These are phyloP conservation scores for Fusarium sp. DNA, from an alignment of 2,329 filamentous ascomycete genomes.

Conservation along the genomic window DNA sequence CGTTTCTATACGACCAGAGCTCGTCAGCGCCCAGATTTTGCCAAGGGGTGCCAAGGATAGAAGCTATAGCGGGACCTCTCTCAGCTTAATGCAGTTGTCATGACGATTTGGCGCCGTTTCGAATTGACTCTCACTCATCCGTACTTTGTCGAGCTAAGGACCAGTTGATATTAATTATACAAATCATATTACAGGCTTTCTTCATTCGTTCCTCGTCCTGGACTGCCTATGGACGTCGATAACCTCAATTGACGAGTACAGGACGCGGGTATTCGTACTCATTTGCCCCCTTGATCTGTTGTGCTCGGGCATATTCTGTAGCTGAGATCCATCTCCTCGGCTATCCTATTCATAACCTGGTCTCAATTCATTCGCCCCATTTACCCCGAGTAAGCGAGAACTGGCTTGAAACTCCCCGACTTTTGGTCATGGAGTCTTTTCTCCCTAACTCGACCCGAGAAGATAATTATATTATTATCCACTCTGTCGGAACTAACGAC, in stretches of 20 bases:
- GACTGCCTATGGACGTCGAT: not conserved
- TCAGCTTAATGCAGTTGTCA: constrained; percentile 40
- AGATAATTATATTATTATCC: constrained; percentile 1
- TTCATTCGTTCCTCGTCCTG: not conserved
- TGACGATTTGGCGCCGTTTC: constrained; percentile 43
- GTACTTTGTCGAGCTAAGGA: not conserved
- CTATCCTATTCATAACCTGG: constrained; percentile 7
- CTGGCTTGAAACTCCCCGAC: constrained; percentile 24
- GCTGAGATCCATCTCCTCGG: constrained; percentile 22
- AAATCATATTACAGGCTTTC: not conserved
- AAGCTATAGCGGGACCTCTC: constrained; percentile 8
- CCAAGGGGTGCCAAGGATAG: constrained; percentile 20
- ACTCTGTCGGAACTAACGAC: constrained; percentile 7
- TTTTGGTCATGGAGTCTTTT: not conserved
- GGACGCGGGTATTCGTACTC: not conserved
- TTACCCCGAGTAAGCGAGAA: constrained; percentile 11
- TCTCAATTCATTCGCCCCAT: constrained; percentile 16
- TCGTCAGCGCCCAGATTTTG: constrained; percentile 25
- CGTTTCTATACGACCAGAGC: constrained; percentile 5
- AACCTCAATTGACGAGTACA: not conserved
- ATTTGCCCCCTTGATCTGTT: constrained; percentile 3
- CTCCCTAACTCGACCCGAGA: not conserved
- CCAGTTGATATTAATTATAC: not conserved
- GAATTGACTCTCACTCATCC: not conserved
- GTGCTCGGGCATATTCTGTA: not conserved